A percentile compares a stretch with the other conserved stretches of the same genome.
phyloP scores from a whole-genome alignment of 768 basidiomycete genomes.

The Mrakia blollopis region DNA sequence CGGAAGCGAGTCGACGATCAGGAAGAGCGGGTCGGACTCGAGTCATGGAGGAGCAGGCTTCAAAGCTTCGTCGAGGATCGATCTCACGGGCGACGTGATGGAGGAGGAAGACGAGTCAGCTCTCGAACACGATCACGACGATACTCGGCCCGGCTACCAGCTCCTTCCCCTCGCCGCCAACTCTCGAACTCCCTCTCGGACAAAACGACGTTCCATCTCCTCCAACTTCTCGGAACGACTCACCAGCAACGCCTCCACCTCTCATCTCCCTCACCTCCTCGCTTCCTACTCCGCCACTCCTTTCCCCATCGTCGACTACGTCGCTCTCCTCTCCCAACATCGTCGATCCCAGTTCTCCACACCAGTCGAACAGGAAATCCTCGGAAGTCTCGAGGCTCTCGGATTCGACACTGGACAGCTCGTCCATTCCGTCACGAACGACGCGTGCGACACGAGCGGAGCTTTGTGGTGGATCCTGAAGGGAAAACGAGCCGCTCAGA shows the following conservation, averaged over 20 bases:
- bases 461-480: slow-evolving; percentile 96
- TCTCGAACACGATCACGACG: slow-evolving; percentile 36
- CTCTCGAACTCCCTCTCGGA: slow-evolving; percentile 82
- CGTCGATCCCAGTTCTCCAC: slow-evolving; percentile 84
- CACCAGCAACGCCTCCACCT: slow-evolving; percentile 33
- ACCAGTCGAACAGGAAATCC: slow-evolving; percentile 67
- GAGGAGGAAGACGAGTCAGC: slow-evolving; percentile 42
- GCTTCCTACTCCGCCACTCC: slow-evolving; percentile 36
- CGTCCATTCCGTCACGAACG: slow-evolving; percentile 81
- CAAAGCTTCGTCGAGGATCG: slow-evolving; percentile 18
- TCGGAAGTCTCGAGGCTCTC: slow-evolving; percentile 65
- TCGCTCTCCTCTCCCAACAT: slow-evolving; percentile 42
- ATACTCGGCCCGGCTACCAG: slow-evolving; percentile 38
- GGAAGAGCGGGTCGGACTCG: slow-evolving; percentile 34
- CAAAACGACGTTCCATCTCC: slow-evolving; percentile 91
- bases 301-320: slow-evolving; percentile 48
- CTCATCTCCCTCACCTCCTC: slow-evolving; percentile 33
- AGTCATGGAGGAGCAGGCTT: background rate
- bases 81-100: slow-evolving; percentile 22
- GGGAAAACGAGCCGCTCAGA: slow-evolving; percentile 54
- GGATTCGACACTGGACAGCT: slow-evolving; percentile 94
- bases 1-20: slow-evolving; percentile 43
- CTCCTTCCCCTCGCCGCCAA: slow-evolving; percentile 54
- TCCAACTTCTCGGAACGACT: slow-evolving; percentile 56
- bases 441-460: slow-evolving; percentile 87